These are phyloP conservation scores for Xylaria sp. DNA, from an alignment of 2,329 filamentous ascomycete genomes.

Conservation along the genomic window DNA sequence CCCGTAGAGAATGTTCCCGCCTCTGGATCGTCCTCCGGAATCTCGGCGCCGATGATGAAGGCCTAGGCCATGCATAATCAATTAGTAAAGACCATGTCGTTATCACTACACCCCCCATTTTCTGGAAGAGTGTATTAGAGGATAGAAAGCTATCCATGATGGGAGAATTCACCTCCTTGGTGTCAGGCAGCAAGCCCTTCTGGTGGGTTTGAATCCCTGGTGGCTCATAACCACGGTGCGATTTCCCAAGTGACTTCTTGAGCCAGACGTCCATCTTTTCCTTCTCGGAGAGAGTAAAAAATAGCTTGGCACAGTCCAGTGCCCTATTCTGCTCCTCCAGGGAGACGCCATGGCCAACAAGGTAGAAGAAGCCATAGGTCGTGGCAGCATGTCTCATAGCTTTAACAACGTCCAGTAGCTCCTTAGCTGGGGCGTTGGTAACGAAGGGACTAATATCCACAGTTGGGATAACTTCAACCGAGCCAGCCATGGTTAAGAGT, in stretches of 20 bases:
- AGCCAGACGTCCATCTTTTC: conserved; percentile 37
- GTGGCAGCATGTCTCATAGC: conserved; percentile 36
- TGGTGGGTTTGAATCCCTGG: conserved; percentile 37
- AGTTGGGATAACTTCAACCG: too few relatives aligned
- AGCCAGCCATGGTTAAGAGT: too few relatives aligned
- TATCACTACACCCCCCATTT: too few relatives aligned
- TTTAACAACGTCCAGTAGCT: too few relatives aligned
- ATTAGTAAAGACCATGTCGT: too few relatives aligned
- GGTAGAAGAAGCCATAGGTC: conserved; percentile 42
- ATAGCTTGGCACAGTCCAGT: conserved; percentile 31
- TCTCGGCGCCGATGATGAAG: conserved; percentile 34
- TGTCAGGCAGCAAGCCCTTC: conserved; percentile 38
- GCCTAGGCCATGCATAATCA: too few relatives aligned
- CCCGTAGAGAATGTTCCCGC: conserved; percentile 39
- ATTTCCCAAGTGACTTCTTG: conserved; percentile 37
- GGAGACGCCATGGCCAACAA: conserved; percentile 41
- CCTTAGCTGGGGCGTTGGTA: too few relatives aligned
- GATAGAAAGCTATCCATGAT: too few relatives aligned
- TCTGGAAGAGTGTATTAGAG: too few relatives aligned
- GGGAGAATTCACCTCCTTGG: conserved; percentile 40
- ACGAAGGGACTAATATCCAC: too few relatives aligned
- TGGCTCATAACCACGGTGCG: conserved; percentile 39
- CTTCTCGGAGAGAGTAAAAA: conserved; percentile 37
- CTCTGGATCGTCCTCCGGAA: conserved; percentile 36
- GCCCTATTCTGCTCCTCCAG: conserved; percentile 27